Conservation (phyloP, 2,329 filamentous ascomycete genomes). For the Trichoderma oligosporum region DNA sequence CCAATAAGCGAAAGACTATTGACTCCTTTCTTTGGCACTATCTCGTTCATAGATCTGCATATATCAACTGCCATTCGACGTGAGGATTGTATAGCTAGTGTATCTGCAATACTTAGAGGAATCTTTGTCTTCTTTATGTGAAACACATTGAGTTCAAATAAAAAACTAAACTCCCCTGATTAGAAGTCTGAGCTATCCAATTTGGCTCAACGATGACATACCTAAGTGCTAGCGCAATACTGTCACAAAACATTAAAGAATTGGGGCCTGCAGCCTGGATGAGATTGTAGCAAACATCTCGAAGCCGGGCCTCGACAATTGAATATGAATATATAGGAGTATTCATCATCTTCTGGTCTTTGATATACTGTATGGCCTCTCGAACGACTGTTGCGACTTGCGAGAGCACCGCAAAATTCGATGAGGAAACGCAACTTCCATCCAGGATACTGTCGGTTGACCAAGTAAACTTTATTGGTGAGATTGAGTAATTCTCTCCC, state of each 20-base stretch:
- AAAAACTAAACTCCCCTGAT: neutral
- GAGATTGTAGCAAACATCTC: neutral
- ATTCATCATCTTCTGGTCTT: neutral
- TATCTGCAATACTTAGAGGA: neutral
- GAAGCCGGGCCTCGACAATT: neutral
- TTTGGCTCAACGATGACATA: neutral
- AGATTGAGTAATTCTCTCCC: neutral
- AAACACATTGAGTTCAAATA: neutral
- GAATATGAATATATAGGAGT: neutral
- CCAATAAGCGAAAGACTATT: neutral
- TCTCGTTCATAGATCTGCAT: slow-evolving; percentile 7
- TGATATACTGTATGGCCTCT: slow-evolving; percentile 1
- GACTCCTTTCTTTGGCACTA: neutral
- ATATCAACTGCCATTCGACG: slow-evolving; percentile 10
- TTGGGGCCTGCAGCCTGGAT: slow-evolving; percentile 7
- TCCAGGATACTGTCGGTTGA: neutral
- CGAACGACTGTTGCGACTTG: neutral
- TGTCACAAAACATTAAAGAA: slow-evolving; percentile 3
- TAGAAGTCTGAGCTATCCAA: too few relatives aligned
- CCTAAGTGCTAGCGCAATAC: slow-evolving; percentile 6
- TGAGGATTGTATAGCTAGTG: neutral
- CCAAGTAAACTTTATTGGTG: too few relatives aligned
- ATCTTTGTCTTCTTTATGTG: neutral
- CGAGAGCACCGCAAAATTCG: slow-evolving; percentile 8
- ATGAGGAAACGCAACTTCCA: neutral